These are phyloP conservation scores for Kingdonia uniflora DNA, from an alignment of 164 flowering plant species.

Conservation along the genomic window DNA sequence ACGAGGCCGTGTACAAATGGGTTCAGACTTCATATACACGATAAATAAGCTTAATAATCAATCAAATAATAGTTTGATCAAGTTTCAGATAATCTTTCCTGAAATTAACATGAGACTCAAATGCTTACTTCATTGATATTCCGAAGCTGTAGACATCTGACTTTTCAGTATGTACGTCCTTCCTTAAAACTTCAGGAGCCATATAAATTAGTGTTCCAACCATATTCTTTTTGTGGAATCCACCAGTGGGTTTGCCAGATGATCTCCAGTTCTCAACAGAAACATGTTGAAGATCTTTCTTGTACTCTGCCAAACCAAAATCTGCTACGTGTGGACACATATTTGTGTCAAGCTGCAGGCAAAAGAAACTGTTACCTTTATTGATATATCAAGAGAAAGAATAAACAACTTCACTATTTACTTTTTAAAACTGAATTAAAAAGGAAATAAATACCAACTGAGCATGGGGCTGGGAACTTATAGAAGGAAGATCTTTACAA, in stretches of 20 bases:
- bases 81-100: too few species aligned
- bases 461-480: conserved; percentile 9
- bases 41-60: too few species aligned
- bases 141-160: conserved; percentile 96
- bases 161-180: conserved; percentile 73
- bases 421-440: too few species aligned
- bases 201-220: conserved; percentile 94
- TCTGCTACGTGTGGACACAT: conserved; percentile 66
- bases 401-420: neutral
- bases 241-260: conserved; percentile 97
- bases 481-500: conserved; percentile 38
- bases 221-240: conserved; percentile 90
- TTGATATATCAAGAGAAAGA: neutral
- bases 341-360: conserved; percentile 63
- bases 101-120: neutral
- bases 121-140: conserved; percentile 67
- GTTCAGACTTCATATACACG: too few species aligned
- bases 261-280: conserved; percentile 72
- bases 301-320: conserved; percentile 87
- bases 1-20: too few species aligned
- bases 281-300: conserved; percentile 48
- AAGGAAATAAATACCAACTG: conserved; percentile 1
- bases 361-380: neutral
- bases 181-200: conserved; percentile 89
- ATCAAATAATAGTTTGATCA: too few species aligned